Evolutionary conservation across 768 basidiomycete genomes (phyloP).

Genomic region (Pholiota conissans): DNA sequence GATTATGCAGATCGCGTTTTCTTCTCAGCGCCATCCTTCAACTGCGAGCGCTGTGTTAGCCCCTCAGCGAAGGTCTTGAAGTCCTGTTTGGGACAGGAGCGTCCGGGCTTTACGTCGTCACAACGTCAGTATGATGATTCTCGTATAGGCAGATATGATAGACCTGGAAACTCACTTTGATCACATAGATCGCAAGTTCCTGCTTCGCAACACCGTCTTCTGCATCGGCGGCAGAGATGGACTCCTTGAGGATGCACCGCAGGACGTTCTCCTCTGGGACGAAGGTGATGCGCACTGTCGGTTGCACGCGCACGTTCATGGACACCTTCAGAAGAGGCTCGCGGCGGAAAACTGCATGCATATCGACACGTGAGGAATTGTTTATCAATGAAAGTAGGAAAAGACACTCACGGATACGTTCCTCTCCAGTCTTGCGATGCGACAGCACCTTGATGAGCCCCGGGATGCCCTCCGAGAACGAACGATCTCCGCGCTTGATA

Average conservation of each 20-base stretch:
- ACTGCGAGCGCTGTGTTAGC: slow-evolving; percentile 38
- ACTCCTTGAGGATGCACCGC: slow-evolving; percentile 56
- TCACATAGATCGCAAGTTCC: slow-evolving; percentile 60
- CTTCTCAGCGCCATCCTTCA: slow-evolving; percentile 24
- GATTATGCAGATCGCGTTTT: neutral
- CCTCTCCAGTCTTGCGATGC: slow-evolving; percentile 37
- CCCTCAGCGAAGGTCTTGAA: slow-evolving; percentile 53
- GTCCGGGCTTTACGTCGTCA: slow-evolving; percentile 36
- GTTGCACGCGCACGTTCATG: slow-evolving; percentile 60
- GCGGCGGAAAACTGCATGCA: slow-evolving; percentile 58
- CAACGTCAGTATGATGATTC: neutral
- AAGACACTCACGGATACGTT: slow-evolving; percentile 38
- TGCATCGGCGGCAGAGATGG: slow-evolving; percentile 21
- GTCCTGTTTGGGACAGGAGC: slow-evolving; percentile 50
- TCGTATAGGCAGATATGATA: neutral
- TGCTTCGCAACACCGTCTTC: slow-evolving; percentile 9
- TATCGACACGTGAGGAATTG: too few relatives aligned
- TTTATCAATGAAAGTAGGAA: neutral
- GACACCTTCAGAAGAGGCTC: slow-evolving; percentile 71
- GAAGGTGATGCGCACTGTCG: slow-evolving; percentile 58
- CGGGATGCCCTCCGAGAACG: slow-evolving; percentile 59
- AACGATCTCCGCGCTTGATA: slow-evolving; percentile 52
- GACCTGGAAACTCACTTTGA: slow-evolving; percentile 57
- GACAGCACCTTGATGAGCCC: slow-evolving; percentile 63
- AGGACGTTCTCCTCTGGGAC: slow-evolving; percentile 55